A percentile compares a stretch with the other conserved stretches of the same genome.
These are phyloP conservation scores for Colletotrichum kahawae DNA, from an alignment of 2,329 filamentous ascomycete species.

Conservation along the genomic window DNA sequence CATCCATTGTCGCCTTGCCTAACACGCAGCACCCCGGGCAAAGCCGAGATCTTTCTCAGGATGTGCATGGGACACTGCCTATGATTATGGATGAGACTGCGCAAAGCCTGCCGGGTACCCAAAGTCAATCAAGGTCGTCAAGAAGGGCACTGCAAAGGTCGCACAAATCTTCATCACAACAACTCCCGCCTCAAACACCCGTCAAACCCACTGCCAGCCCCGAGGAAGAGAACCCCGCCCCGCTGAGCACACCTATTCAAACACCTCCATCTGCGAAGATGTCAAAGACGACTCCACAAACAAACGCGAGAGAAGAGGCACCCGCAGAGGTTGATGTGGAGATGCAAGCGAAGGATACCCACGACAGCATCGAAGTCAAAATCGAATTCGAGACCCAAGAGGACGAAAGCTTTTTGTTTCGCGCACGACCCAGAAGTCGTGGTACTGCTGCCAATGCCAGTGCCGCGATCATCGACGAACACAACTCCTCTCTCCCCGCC, in stretches of 20 bases:
- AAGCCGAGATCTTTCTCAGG: not conserved
- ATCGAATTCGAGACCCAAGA: constrained; percentile 30
- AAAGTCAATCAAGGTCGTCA: not conserved
- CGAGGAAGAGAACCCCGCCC: not conserved
- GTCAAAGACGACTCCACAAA: not conserved
- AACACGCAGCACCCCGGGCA: not conserved
- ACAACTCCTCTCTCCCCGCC: not conserved
- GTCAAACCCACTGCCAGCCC: not conserved
- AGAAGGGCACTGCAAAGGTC: not conserved
- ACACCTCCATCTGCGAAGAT: constrained; percentile 7
- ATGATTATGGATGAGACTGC: not conserved
- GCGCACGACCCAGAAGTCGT: constrained; percentile 18
- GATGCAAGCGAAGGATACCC: not conserved
- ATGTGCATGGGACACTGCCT: not conserved
- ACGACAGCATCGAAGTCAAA: not conserved
- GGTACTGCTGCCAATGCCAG: not conserved
- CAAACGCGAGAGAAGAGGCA: not conserved
- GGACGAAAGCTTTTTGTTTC: constrained; percentile 39
- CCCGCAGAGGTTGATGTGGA: not conserved
- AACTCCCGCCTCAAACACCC: not conserved
- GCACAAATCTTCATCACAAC: not conserved
- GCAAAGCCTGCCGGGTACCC: not conserved
- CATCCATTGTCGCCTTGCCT: not conserved
- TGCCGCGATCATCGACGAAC: not conserved
- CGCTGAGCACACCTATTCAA: constrained; percentile 11